Conservation (phyloP, 371 early-diverging fungal genomes). For the Mucor indicus region DNA sequence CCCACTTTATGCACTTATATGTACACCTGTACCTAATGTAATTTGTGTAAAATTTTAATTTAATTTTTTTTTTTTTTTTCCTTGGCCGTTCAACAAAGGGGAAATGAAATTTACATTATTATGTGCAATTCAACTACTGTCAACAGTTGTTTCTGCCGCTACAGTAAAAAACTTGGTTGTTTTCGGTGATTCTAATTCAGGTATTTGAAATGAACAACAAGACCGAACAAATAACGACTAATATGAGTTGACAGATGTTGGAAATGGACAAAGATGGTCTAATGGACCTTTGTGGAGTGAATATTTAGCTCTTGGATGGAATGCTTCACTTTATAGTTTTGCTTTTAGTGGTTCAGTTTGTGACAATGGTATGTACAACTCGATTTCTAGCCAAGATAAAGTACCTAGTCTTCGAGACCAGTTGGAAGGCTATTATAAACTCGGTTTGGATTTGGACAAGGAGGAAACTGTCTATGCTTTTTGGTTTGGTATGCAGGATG, state of each 20-base stretch:
- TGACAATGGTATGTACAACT: constrained; percentile 28
- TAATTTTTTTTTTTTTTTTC: too few species aligned
- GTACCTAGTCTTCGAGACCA: constrained; percentile 44
- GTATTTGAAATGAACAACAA: constrained; percentile 13
- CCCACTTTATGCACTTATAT: too few species aligned
- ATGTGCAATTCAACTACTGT: not conserved
- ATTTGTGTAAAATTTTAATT: too few species aligned
- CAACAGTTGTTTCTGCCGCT: constrained; percentile 1
- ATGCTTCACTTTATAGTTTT: constrained; percentile 36
- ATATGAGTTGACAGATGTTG: constrained; percentile 22
- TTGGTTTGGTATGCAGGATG: constrained; percentile 45
- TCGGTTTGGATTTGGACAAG: constrained; percentile 24
- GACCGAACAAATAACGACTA: too few species aligned
- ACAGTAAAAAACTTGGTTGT: constrained; percentile 36
- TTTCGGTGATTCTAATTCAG: constrained; percentile 51
- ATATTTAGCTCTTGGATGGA: constrained; percentile 41
- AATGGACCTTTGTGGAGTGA: constrained; percentile 49
- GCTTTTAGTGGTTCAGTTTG: constrained; percentile 46
- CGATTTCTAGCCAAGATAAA: constrained; percentile 12
- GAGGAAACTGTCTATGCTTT: constrained; percentile 47
- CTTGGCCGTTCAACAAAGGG: too few species aligned
- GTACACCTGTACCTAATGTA: too few species aligned
- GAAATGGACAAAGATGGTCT: constrained; percentile 35
- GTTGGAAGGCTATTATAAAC: constrained; percentile 36
- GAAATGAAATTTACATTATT: too few species aligned